Evolutionary conservation across 441 rosid species (phyloP).

Genomic region (Adansonia grandidieri): DNA sequence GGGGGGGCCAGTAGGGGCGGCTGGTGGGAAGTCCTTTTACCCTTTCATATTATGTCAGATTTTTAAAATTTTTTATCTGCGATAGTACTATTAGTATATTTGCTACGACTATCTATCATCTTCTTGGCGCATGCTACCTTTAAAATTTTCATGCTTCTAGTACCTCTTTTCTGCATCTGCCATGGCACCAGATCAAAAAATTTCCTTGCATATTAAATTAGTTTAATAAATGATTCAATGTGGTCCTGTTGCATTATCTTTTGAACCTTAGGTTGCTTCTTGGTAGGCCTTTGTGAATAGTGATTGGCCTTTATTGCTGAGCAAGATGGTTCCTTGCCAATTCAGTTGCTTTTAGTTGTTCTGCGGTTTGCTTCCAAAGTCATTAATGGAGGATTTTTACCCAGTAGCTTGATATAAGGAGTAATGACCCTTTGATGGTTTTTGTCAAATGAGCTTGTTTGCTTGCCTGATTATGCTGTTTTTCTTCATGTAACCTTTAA

Average conservation of each 20-base stretch:
- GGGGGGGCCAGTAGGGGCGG: constrained; percentile 25
- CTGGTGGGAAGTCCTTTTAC: constrained; percentile 51
- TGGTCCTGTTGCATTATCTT: constrained; percentile 23
- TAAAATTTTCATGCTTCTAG: constrained; percentile 20
- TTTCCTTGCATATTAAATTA: constrained; percentile 14
- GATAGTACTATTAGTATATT: neutral
- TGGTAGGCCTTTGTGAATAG: neutral
- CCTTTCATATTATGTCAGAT: constrained; percentile 38
- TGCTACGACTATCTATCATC: neutral
- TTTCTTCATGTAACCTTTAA: neutral
- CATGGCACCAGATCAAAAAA: constrained; percentile 37
- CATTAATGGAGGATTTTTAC: neutral
- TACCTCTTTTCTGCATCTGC: constrained; percentile 12
- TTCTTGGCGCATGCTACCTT: constrained; percentile 30
- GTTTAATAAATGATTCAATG: neutral
- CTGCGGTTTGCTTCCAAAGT: neutral
- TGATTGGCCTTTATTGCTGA: neutral
- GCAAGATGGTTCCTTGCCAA: constrained; percentile 17
- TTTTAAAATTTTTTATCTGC: constrained; percentile 13
- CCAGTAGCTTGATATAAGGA: constrained; percentile 10
- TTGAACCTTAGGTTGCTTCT: neutral
- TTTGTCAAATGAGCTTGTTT: neutral
- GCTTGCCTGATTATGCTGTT: neutral
- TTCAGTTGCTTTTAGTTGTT: constrained; percentile 16
- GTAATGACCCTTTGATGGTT: neutral